Conservation (phyloP, 1,284 basidiomycete species). For the Malassezia sympodialis region DNA sequence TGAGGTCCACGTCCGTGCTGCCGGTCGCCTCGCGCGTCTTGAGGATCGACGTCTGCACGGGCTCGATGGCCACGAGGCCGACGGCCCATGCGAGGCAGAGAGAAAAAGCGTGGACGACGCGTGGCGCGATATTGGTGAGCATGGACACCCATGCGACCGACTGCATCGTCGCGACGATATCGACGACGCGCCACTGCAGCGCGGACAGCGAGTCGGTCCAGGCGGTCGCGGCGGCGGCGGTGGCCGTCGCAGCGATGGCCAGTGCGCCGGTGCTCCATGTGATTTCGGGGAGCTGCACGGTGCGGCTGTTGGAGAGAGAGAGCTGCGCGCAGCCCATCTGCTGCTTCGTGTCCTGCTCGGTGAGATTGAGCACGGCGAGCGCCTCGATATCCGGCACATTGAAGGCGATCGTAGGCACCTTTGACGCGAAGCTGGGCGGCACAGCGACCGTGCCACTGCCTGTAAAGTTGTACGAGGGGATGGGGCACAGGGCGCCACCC, state of each 20-base stretch:
- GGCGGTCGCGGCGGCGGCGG: slow-evolving; percentile 60
- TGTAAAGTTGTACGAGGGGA: slow-evolving; percentile 44
- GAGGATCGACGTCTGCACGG: slow-evolving; percentile 68
- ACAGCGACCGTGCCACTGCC: slow-evolving; percentile 64
- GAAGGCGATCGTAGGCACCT: slow-evolving; percentile 71
- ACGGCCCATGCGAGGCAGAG: slow-evolving; percentile 82
- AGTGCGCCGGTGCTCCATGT: slow-evolving; percentile 67
- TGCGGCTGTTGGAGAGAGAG: slow-evolving; percentile 81
- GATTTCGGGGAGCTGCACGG: slow-evolving; percentile 63
- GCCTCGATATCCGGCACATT: slow-evolving; percentile 83
- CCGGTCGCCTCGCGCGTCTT: slow-evolving; percentile 71
- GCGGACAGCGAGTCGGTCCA: slow-evolving; percentile 47
- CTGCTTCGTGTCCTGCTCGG: slow-evolving; percentile 55
- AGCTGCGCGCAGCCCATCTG: slow-evolving; percentile 80
- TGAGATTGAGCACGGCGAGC: slow-evolving; percentile 69
- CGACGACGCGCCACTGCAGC: slow-evolving; percentile 59
- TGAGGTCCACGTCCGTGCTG: slow-evolving; percentile 54
- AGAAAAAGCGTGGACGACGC: slow-evolving; percentile 66
- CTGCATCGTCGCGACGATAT: slow-evolving; percentile 72
- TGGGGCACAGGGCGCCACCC: slow-evolving; percentile 36
- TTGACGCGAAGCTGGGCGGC: slow-evolving; percentile 53
- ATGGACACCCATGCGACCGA: slow-evolving; percentile 65
- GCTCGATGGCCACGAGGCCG: slow-evolving; percentile 62
- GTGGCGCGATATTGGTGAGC: slow-evolving; percentile 75
- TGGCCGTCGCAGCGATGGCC: slow-evolving; percentile 60